Evolutionary conservation across 225 moss, liverwort and hornwort species (phyloP).

Genomic region (Bryum argenteum): DNA sequence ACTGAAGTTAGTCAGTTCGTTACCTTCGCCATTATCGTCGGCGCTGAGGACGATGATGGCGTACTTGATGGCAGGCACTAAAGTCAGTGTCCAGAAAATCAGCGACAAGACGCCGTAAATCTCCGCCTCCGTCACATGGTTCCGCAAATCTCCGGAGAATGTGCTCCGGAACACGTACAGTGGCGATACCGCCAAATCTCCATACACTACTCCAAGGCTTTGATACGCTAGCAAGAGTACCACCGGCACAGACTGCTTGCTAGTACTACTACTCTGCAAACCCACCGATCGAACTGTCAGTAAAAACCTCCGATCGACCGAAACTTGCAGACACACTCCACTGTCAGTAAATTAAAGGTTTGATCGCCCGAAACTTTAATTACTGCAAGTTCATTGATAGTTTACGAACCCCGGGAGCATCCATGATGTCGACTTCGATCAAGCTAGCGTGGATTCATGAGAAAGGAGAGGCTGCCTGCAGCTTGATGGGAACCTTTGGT

Average conservation of each 20-base stretch:
- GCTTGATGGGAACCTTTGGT: too few species aligned
- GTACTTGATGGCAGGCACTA: constrained; percentile 78
- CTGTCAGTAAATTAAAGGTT: too few species aligned
- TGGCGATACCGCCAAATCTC: constrained; percentile 80
- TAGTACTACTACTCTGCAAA: constrained; percentile 7
- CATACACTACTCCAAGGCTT: constrained; percentile 89
- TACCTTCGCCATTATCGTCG: constrained; percentile 89
- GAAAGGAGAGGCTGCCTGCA: too few species aligned
- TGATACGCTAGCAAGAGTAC: constrained; percentile 72
- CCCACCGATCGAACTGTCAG: not conserved
- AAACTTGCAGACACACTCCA: too few species aligned
- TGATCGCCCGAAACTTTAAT: too few species aligned
- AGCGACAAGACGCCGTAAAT: constrained; percentile 70
- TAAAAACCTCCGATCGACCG: too few species aligned
- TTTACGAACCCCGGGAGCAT: not conserved
- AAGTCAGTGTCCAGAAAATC: constrained; percentile 79
- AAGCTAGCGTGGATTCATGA: not conserved
- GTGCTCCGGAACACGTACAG: constrained; percentile 83
- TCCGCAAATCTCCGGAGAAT: constrained; percentile 54
- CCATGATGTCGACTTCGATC: not conserved
- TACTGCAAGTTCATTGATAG: too few species aligned
- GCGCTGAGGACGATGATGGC: constrained; percentile 66
- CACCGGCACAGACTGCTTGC: constrained; percentile 37
- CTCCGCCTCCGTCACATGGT: constrained; percentile 45
- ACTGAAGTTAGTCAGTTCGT: not conserved